A percentile compares a stretch with the other conserved stretches of the same genome.
Conservation (phyloP, 2,329 filamentous ascomycete species). For the Talaromyces islandicus region DNA sequence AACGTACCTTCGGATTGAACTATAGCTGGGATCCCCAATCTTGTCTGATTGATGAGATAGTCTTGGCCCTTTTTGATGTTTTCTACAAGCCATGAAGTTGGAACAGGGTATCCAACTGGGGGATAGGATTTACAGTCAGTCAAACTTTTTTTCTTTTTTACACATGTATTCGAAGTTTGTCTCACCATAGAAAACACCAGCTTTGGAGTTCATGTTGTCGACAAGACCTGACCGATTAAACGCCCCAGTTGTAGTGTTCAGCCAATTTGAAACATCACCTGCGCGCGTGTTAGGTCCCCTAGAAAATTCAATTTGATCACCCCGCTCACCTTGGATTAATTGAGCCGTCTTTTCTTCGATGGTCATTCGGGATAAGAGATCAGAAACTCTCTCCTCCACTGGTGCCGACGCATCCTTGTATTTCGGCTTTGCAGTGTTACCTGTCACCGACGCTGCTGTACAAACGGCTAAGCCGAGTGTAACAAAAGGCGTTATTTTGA, state of each 20-base stretch:
- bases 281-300: too few species aligned
- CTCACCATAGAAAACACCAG: constrained; percentile 57
- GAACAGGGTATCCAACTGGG: constrained; percentile 57
- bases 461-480: background rate
- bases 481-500: background rate
- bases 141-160: background rate
- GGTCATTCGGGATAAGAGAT: constrained; percentile 67
- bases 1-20: constrained; percentile 60
- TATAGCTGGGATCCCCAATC: constrained; percentile 63
- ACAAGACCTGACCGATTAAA: constrained; percentile 63
- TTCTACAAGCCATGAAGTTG: constrained; percentile 56
- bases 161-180: background rate
- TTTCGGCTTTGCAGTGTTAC: constrained; percentile 14
- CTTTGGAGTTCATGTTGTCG: constrained; percentile 59
- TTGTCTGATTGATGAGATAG: constrained; percentile 62
- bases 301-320: too few species aligned
- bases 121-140: background rate
- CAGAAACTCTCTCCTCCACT: constrained; percentile 59
- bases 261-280: constrained; percentile 67
- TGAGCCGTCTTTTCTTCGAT: constrained; percentile 67
- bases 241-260: constrained; percentile 57
- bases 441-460: background rate
- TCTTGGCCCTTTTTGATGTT: constrained; percentile 62
- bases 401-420: constrained; percentile 61
- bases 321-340: constrained; percentile 55